These are phyloP conservation scores for Coelastrella sp. DNA, from an alignment of 139 green algal genomes.

Conservation along the genomic window DNA sequence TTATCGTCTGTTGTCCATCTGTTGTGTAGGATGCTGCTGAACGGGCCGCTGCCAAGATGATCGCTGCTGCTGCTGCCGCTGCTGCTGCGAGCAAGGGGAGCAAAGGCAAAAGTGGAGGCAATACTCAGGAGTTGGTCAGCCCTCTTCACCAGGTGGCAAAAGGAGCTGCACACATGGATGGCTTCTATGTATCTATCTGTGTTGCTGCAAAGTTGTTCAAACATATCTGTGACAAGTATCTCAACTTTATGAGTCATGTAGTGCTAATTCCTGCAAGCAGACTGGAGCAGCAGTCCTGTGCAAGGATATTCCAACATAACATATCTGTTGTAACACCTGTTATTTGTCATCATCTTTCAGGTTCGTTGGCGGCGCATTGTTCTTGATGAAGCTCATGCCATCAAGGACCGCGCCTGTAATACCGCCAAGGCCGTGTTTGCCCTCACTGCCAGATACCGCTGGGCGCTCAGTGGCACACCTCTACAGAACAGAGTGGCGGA, in stretches of 20 bases:
- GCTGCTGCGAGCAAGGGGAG: constrained; percentile 1
- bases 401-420: constrained; percentile 88
- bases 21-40: constrained; percentile 12
- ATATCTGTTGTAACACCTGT: not conserved
- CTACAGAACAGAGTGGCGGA: constrained; percentile 93
- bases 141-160: constrained; percentile 45
- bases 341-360: constrained; percentile 45
- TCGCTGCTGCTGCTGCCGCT: constrained; percentile 11
- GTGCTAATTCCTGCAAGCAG: no score
- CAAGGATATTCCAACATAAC: not conserved
- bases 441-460: constrained; percentile 77
- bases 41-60: constrained; percentile 30
- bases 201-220: no score
- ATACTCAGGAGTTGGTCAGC: not conserved
- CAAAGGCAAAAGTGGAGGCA: not conserved
- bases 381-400: constrained; percentile 92
- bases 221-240: no score
- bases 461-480: constrained; percentile 88
- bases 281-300: no score
- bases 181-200: no score
- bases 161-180: no score
- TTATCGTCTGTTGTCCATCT: not conserved
- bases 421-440: constrained; percentile 90
- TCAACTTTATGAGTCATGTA: no score
- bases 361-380: constrained; percentile 88